A percentile compares a stretch with the other conserved stretches of the same genome.
Evolutionary conservation across 2,329 filamentous ascomycete species (phyloP).

Genomic region (Sarocladium strictum): DNA sequence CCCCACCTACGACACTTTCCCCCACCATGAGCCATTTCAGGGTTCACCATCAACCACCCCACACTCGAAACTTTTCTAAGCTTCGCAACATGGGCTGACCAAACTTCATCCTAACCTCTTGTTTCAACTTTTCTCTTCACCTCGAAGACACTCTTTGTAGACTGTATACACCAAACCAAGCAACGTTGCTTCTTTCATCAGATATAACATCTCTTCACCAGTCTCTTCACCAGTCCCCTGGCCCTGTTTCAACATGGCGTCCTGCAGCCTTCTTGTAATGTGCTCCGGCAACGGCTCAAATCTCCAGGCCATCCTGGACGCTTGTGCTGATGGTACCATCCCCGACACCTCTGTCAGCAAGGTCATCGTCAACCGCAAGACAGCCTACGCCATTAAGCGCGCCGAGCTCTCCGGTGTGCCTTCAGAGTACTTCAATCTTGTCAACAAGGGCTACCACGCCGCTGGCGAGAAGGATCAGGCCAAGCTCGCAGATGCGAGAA

Average conservation of each 20-base stretch:
- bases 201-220: too few species aligned
- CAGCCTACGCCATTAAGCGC: slow-evolving; percentile 36
- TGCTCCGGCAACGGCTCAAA: slow-evolving; percentile 73
- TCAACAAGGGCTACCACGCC: slow-evolving; percentile 60
- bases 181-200: too few species aligned
- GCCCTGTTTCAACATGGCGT: slow-evolving; percentile 8
- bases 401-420: slow-evolving; percentile 55
- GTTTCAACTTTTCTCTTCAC: too few species aligned
- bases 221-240: too few species aligned
- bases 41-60: slow-evolving; percentile 6
- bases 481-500: slow-evolving; percentile 50
- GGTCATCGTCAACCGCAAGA: slow-evolving; percentile 43
- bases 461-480: slow-evolving; percentile 54
- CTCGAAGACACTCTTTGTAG: too few species aligned
- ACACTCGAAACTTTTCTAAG: slow-evolving; percentile 2
- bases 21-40: slow-evolving; percentile 1
- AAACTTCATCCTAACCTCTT: neutral
- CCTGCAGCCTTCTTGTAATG: slow-evolving; percentile 57
- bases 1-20: neutral
- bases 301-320: slow-evolving; percentile 65
- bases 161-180: too few species aligned
- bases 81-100: neutral
- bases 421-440: slow-evolving; percentile 74
- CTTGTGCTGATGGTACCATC: slow-evolving; percentile 32
- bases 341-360: slow-evolving; percentile 36